phyloP scores from a whole-genome alignment of 1,139 yeast genomes.

The Blastobotrys elegans region DNA sequence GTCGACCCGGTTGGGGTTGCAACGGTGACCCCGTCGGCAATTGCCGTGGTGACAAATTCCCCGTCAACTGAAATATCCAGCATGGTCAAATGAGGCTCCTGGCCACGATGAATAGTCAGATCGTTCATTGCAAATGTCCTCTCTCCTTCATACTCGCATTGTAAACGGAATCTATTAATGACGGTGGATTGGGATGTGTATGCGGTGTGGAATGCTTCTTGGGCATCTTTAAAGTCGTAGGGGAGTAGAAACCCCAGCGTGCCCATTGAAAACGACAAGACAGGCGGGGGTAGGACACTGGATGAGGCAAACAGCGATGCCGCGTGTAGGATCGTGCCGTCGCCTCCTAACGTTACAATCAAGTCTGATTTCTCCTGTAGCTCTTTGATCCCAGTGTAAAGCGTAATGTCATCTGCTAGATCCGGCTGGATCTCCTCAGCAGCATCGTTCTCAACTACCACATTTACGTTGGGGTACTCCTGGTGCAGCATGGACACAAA shows the following conservation, averaged over 20 bases:
- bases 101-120: constrained; percentile 80
- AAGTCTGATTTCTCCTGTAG: constrained; percentile 59
- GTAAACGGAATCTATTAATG: constrained; percentile 68
- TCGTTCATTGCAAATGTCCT: constrained; percentile 58
- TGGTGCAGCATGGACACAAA: constrained; percentile 42
- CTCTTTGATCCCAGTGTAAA: constrained; percentile 56
- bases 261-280: constrained; percentile 83
- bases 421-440: constrained; percentile 59
- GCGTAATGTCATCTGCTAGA: constrained; percentile 22
- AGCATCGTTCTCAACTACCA: constrained; percentile 70
- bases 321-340: constrained; percentile 84
- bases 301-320: constrained; percentile 50
- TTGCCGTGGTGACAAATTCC: constrained; percentile 78
- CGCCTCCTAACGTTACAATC: constrained; percentile 88
- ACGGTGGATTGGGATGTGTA: constrained; percentile 65
- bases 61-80: constrained; percentile 79
- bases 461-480: constrained; percentile 44
- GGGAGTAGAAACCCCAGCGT: constrained; percentile 89
- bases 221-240: constrained; percentile 59
- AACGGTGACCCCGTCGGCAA: constrained; percentile 83
- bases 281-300: constrained; percentile 76
- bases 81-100: constrained; percentile 78
- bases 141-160: constrained; percentile 39
- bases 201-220: constrained; percentile 59
- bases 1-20: constrained; percentile 96